Percentiles rank a stretch among this genome's conserved stretches.
These are phyloP conservation scores for Erysimum pusillum DNA, from an alignment of 441 rosid genomes.

Conservation along the genomic window DNA sequence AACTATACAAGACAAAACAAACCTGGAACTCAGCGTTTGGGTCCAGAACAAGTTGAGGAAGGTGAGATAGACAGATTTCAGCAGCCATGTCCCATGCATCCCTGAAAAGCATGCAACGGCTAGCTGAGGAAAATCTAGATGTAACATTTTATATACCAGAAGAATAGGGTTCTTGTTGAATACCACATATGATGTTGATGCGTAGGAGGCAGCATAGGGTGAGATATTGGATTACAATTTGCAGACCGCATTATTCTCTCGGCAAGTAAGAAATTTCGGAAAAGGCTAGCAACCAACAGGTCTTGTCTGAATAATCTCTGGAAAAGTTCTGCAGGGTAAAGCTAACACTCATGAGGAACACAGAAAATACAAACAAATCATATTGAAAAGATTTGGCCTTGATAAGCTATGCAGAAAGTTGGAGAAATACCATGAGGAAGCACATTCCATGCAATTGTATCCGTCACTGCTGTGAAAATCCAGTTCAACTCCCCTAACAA, in stretches of 20 bases:
- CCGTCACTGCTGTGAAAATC: slow-evolving; percentile 99
- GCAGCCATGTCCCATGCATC: slow-evolving; percentile 99
- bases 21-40: slow-evolving; percentile 92
- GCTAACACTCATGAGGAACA: slow-evolving; percentile 43
- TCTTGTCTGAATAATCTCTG: slow-evolving; percentile 98
- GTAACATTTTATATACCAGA: slow-evolving; percentile 33
- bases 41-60: slow-evolving; percentile 87
- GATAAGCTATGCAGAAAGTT: slow-evolving; percentile 15
- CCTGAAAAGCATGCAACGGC: slow-evolving; percentile 57
- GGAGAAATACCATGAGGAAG: slow-evolving; percentile 89
- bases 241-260: slow-evolving; percentile 99
- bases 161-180: slow-evolving; percentile 40
- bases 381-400: slow-evolving; percentile 24
- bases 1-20: slow-evolving; percentile 23
- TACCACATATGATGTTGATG: slow-evolving; percentile 99
- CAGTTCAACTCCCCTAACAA: slow-evolving; percentile 98
- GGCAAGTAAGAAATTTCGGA: slow-evolving; percentile 96
- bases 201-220: slow-evolving; percentile 96
- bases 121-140: slow-evolving; percentile 41
- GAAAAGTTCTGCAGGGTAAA: slow-evolving; percentile 81
- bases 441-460: slow-evolving; percentile 99
- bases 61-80: slow-evolving; percentile 99
- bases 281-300: slow-evolving; percentile 94
- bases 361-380: slow-evolving; percentile 24
- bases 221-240: slow-evolving; percentile 96